A percentile compares a stretch with the other conserved stretches of the same genome.
phyloP scores from a whole-genome alignment of 306 rosid species.

The Gillenia trifoliata region DNA sequence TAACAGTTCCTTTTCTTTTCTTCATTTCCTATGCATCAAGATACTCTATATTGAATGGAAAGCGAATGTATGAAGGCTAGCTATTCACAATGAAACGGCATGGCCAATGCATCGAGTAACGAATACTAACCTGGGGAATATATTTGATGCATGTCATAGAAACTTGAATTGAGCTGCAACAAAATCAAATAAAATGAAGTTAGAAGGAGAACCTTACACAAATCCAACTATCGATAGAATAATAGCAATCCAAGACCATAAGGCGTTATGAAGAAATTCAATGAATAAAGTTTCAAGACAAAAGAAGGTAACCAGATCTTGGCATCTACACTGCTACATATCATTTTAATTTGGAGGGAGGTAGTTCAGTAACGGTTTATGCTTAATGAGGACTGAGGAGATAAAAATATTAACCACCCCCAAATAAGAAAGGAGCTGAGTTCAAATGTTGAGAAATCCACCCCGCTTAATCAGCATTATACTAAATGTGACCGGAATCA shows the following conservation, averaged over 20 bases:
- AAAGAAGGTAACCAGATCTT: not conserved
- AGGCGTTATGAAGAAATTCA: not conserved
- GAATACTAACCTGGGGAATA: constrained; percentile 74
- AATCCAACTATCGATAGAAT: not conserved
- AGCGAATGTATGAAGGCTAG: not conserved
- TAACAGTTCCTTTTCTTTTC: not conserved
- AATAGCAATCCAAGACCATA: too few relatives aligned
- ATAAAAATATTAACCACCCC: not conserved
- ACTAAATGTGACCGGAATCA: not conserved
- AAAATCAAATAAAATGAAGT: constrained; percentile 18
- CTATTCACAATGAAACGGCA: not conserved
- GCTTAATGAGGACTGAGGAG: not conserved
- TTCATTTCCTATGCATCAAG: not conserved
- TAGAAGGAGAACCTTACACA: constrained; percentile 17
- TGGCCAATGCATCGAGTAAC: not conserved
- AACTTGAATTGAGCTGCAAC: constrained; percentile 81
- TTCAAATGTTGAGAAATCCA: too few relatives aligned
- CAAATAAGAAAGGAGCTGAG: not conserved
- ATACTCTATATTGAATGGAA: not conserved
- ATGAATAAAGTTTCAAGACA: too few relatives aligned
- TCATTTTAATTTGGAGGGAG: not conserved
- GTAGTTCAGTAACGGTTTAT: not conserved
- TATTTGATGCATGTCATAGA: constrained; percentile 77
- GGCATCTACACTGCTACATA: not conserved
- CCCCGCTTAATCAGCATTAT: too few relatives aligned